These are phyloP conservation scores for Elaeagnus macrophylla DNA, from an alignment of 306 rosid genomes.

Conservation along the genomic window DNA sequence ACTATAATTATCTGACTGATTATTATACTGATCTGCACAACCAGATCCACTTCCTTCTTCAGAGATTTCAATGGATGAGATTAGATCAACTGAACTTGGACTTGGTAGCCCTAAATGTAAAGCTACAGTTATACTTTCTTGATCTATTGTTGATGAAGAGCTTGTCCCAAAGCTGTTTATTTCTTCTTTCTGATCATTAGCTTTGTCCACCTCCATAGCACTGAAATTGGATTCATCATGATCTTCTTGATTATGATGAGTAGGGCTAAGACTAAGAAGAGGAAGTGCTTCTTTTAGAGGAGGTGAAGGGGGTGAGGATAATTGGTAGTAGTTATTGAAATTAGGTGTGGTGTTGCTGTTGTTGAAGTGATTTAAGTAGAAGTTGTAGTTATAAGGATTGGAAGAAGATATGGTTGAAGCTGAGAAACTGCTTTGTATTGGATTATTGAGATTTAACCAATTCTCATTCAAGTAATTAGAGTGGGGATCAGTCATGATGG, in stretches of 20 bases:
- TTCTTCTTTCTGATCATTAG: constrained; percentile 19
- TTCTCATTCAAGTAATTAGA: constrained; percentile 34
- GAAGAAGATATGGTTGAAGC: constrained; percentile 28
- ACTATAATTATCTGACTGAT: constrained; percentile 1
- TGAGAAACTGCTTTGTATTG: constrained; percentile 20
- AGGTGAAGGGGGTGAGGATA: constrained; percentile 33
- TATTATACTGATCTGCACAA: constrained; percentile 23
- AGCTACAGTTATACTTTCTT: constrained; percentile 54
- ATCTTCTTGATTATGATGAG: constrained; percentile 24
- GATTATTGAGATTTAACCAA: constrained; percentile 49
- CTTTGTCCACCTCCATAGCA: constrained; percentile 23
- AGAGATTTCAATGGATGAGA: constrained; percentile 40
- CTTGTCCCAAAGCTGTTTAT: constrained; percentile 12
- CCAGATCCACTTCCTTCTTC: constrained; percentile 32
- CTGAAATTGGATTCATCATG: constrained; percentile 26
- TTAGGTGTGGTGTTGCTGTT: constrained; percentile 11
- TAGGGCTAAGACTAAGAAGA: constrained; percentile 54
- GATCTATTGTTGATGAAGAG: constrained; percentile 13
- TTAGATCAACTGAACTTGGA: constrained; percentile 40
- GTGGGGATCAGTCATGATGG: constrained; percentile 60
- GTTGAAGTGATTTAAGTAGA: neutral
- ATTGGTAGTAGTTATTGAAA: constrained; percentile 5
- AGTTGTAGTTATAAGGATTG: constrained; percentile 19
- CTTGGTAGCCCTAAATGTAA: constrained; percentile 82
- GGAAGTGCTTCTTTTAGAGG: constrained; percentile 65